These are phyloP conservation scores for Hypoxylon sp. DNA, from an alignment of 2,329 filamentous ascomycete genomes.

Conservation along the genomic window DNA sequence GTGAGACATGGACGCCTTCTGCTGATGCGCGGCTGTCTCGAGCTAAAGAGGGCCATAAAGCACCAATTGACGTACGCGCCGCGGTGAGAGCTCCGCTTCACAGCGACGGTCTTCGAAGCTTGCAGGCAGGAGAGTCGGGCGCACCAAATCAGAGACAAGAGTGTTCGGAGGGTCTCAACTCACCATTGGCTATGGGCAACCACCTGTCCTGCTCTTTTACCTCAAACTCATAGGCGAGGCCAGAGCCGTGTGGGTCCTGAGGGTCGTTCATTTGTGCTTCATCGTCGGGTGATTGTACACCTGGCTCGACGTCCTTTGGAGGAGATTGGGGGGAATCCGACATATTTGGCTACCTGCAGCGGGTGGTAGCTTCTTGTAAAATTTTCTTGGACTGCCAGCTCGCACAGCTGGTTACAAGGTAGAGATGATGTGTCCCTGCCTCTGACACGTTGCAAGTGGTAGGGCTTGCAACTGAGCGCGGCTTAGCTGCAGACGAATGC, in stretches of 20 bases:
- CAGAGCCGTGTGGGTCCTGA: conserved; percentile 81
- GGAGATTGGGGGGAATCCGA: conserved; percentile 88
- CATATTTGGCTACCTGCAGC: conserved; percentile 87
- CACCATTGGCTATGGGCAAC: conserved; percentile 99
- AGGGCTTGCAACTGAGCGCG: conserved; percentile 65
- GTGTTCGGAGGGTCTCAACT: conserved; percentile 65
- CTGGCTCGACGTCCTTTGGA: conserved; percentile 94
- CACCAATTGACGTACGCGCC: conserved; percentile 53
- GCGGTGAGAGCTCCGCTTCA: conserved; percentile 58
- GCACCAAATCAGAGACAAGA: conserved; percentile 65
- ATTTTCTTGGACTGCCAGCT: conserved; percentile 67
- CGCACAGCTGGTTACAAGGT: conserved; percentile 66
- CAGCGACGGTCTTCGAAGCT: conserved; percentile 62
- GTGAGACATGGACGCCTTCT: conserved; percentile 67
- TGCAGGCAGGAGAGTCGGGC: conserved; percentile 57
- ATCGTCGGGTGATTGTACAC: conserved; percentile 92
- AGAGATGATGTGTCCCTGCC: conserved; percentile 70
- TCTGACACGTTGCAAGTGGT: conserved; percentile 71
- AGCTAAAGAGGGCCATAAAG: conserved; percentile 57
- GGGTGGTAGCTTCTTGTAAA: conserved; percentile 73
- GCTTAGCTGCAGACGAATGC: conserved; percentile 68
- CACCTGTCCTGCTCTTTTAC: conserved; percentile 99
- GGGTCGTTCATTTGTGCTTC: conserved; percentile 93
- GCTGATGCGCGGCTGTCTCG: conserved; percentile 55
- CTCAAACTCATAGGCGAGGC: conserved; percentile 91